Base-by-base conservation (phyloP, 768 basidiomycete species). In the Leccinum rimulosum region DNA sequence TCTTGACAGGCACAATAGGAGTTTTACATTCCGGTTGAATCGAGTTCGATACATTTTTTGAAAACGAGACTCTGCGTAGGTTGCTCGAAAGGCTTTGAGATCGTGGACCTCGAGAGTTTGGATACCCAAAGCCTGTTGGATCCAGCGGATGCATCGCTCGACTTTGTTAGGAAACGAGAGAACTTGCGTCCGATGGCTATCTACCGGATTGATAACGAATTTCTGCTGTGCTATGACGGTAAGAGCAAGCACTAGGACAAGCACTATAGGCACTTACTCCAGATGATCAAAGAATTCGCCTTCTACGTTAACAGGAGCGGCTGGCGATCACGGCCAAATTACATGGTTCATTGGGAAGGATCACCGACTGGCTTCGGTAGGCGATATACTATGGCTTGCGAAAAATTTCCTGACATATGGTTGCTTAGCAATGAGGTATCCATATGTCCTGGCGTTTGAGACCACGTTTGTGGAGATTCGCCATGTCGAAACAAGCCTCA, bases 271-370 rank as follows among this genome's bases (percentile, higher is more conserved):
- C 31, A 54, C 55, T 62, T 55, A 59, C 59, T n/a, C 49, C 28
- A 12, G 52, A 19, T 10, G 49, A 9, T 55, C 53, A 38, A 55
- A 97, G 97, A 98, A 76, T 99, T 98, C 71, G 97, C 97, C 0
- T 98, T 99, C 72, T 98, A 98, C 73, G 95, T 99, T 64, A 96
- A 98, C 75, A 93, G 92, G 79, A 95, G 88, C 61, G 97, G 97
- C 3, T 90, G 93, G 78, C 80, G 94, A 61, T 93, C 95, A 52
- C 80, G 92, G 54, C 89, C 85, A 62, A 87, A 93, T 58, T 98
- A 98, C 79, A 92, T 95, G 83, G 92, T 98, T 14, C 82, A 91
- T 63, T 99, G 97, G 97, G 96, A 98, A 74, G 97, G 97, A 9
- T 80, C 80, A 48, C 97, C 97, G 0, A 92, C 93, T 6, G 89